Percentiles rank a stretch among this genome's conserved stretches.
Conservation (phyloP, 2,329 filamentous ascomycete species). For the Diaporthe batatas region DNA sequence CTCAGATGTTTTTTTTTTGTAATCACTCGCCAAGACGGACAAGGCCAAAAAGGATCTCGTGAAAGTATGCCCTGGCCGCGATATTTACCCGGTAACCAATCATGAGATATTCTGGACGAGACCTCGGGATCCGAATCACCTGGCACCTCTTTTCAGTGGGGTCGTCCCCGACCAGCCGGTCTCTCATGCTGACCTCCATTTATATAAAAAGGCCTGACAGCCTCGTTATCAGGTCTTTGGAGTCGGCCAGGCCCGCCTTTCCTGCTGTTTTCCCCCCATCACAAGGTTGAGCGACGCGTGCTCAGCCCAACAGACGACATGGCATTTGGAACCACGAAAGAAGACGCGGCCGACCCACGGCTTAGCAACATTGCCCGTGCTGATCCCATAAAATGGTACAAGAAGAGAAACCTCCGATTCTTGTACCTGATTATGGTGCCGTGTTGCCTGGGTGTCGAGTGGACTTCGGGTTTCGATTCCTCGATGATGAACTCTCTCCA, state of each 20-base stretch:
- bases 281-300: background rate
- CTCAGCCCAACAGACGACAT: conserved; percentile 13
- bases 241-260: background rate
- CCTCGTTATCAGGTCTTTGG: background rate
- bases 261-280: background rate
- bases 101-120: conserved; percentile 4
- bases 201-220: background rate
- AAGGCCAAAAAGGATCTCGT: conserved; percentile 4
- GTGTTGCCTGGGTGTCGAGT: conserved; percentile 56
- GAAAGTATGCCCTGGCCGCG: conserved; percentile 11
- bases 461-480: conserved; percentile 59
- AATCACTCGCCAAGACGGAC: conserved; percentile 9
- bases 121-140: conserved; percentile 14
- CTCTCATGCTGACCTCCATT: conserved; percentile 5
- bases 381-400: conserved; percentile 55
- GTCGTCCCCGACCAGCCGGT: background rate
- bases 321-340: conserved; percentile 50
- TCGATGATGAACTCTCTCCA: conserved; percentile 61
- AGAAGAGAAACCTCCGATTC: conserved; percentile 55
- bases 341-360: conserved; percentile 51
- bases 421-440: conserved; percentile 58
- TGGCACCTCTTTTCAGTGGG: background rate
- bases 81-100: conserved; percentile 25
- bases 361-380: conserved; percentile 53
- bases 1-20: conserved; percentile 21